Evolutionary conservation across 2,329 filamentous ascomycete species (phyloP), one percentile per base, ranked within the genome.

Genomic region (Cercospora sojina): DNA sequence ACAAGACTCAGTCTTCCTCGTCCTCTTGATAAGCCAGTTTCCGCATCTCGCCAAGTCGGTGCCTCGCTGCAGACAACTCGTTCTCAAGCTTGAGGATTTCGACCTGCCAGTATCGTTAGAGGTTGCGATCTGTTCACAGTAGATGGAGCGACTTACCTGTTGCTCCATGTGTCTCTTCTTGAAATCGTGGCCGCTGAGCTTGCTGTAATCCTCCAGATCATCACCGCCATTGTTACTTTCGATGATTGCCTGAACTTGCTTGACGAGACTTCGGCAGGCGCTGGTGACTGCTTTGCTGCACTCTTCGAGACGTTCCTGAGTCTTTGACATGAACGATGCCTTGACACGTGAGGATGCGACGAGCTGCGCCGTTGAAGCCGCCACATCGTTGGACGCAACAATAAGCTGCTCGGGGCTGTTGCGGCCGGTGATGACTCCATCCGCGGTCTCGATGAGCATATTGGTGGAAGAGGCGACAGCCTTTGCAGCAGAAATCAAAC

Each of bases 111-210:
- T 35, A 18, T 56, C 23, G n/a, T 63, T 16, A 63, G 60, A 41
- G 41, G 5, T n/a, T 18, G 8, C 23, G 55, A 43, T 62, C 47
- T 25, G 43, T 68, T 4, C 65, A 62, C 62, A 27, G 9, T 5
- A 23, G 41, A 18, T 41, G 57, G 18, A n/a, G 35, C 58, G 53
- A 85, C 86, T 74, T 85, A 97, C 93, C 91, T 99, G 95, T 78
- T 99, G 95, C 83, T 99, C 95, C 95, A 99, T 99, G 83, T 99
- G 93, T 74, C 90, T 87, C 60, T 97, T 93, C 86, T 99, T 99
- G 85, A 99, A 98, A 82, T 99, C 95, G 80, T 97, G 94, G 32
- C 90, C 88, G 69, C 91, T 93, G 56, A 99, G 83, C 82, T 93
- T 91, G 51, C 86, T 84, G 80, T 98, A 99, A 79, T 99, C 95